Conservation (phyloP, 1,284 basidiomycete genomes). For the Serendipita sp. region DNA sequence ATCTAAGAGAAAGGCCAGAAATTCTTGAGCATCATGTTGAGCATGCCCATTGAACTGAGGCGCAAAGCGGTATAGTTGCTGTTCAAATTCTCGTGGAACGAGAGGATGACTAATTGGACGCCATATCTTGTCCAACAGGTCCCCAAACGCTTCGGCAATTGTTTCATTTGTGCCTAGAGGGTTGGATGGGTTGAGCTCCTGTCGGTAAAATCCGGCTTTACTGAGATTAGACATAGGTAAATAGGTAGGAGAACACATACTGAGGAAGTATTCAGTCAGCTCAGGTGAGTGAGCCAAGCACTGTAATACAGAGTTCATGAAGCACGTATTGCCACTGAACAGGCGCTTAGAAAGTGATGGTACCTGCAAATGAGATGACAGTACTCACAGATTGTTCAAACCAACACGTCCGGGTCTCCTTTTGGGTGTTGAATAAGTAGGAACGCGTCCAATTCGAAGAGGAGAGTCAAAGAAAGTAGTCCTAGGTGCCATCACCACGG, state of each 20-base stretch:
- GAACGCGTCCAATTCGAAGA: slow-evolving; percentile 16
- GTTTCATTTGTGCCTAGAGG: slow-evolving; percentile 93
- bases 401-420: slow-evolving; percentile 59
- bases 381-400: slow-evolving; percentile 65
- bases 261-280: slow-evolving; percentile 84
- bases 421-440: slow-evolving; percentile 17
- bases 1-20: slow-evolving; percentile 87
- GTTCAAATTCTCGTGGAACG: slow-evolving; percentile 84
- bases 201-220: slow-evolving; percentile 63
- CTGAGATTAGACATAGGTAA: neutral
- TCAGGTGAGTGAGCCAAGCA: slow-evolving; percentile 89
- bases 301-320: slow-evolving; percentile 96
- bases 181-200: slow-evolving; percentile 88
- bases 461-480: slow-evolving; percentile 4
- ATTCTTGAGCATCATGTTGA: slow-evolving; percentile 97
- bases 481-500: slow-evolving; percentile 5
- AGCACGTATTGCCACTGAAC: slow-evolving; percentile 80
- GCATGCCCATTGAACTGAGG: slow-evolving; percentile 80
- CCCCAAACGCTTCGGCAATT: slow-evolving; percentile 84
- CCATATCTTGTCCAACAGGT: slow-evolving; percentile 79
- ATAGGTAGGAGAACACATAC: slow-evolving; percentile 29
- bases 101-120: slow-evolving; percentile 22
- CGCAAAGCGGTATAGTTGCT: slow-evolving; percentile 67
- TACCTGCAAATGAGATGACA: slow-evolving; percentile 8
- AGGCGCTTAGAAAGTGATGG: slow-evolving; percentile 12